Conservation (phyloP, 2,329 filamentous ascomycete genomes). For the Cladosporium oxysporum region DNA sequence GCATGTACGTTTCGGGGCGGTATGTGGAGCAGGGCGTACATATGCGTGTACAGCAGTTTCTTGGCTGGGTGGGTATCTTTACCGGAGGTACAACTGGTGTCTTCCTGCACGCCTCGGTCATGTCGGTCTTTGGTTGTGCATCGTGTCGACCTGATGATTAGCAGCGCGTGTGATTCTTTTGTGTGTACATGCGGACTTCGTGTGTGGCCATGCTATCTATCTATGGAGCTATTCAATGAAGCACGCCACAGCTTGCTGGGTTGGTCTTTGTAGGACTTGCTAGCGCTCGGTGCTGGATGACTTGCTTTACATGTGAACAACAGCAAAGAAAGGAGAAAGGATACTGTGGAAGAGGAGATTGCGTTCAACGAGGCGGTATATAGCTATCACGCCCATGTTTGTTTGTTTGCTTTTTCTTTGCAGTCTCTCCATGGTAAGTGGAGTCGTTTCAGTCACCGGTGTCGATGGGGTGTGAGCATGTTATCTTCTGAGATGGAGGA, state of each 20-base stretch:
- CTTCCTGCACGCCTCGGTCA: background rate
- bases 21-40: background rate
- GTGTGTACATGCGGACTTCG: no score
- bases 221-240: no score
- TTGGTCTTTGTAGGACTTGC: background rate
- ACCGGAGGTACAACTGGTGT: constrained; percentile 1
- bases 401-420: no score
- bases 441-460: background rate
- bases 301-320: no score
- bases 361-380: no score
- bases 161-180: no score
- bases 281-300: background rate
- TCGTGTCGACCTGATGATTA: no score
- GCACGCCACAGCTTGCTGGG: background rate
- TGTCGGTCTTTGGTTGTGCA: background rate
- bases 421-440: background rate
- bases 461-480: background rate
- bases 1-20: background rate
- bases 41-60: background rate
- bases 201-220: no score
- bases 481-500: background rate
- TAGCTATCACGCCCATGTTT: background rate
- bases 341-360: background rate
- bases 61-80: background rate
- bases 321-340: no score